phyloP scores from a whole-genome alignment of 257 asterid genomes.

The Pogostemon cablin region DNA sequence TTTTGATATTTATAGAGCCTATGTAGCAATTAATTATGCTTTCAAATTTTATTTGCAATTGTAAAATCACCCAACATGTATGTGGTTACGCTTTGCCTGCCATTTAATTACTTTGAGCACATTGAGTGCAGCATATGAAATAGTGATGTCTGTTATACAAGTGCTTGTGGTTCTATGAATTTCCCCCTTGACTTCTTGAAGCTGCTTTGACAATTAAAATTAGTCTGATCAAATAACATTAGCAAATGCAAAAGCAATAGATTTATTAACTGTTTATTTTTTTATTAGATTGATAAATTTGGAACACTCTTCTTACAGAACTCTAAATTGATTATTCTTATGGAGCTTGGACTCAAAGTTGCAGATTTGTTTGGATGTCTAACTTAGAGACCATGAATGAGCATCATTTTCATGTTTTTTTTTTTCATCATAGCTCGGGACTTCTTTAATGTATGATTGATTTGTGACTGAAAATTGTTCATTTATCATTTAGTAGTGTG shows the following conservation, averaged over 20 bases:
- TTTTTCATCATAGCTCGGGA: not conserved
- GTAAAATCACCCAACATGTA: slow-evolving; percentile 1
- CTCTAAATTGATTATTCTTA: slow-evolving; percentile 10
- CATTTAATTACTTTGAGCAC: slow-evolving; percentile 5
- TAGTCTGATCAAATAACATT: slow-evolving; percentile 6
- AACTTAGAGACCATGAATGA: slow-evolving; percentile 1
- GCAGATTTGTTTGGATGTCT: slow-evolving; percentile 14
- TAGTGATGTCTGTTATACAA: not conserved
- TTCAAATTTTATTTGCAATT: not conserved
- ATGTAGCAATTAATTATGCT: slow-evolving; percentile 8
- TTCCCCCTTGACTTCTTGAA: slow-evolving; percentile 8
- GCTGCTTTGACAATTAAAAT: slow-evolving; percentile 16
- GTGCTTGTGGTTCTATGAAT: slow-evolving; percentile 2
- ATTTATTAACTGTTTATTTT: not conserved
- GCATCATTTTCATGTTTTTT: slow-evolving; percentile 5
- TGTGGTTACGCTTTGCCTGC: slow-evolving; percentile 2
- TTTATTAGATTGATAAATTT: slow-evolving; percentile 7
- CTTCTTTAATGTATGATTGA: not conserved
- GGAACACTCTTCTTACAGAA: slow-evolving; percentile 15
- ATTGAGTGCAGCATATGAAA: not conserved
- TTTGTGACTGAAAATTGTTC: too few species aligned
- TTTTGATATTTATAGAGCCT: not conserved
- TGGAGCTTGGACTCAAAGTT: slow-evolving; percentile 20
- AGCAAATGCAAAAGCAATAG: slow-evolving; percentile 15
- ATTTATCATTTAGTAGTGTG: too few species aligned